Percentiles rank a stretch among this genome's conserved stretches.
Conservation (phyloP, 345 rosid genomes). For the Brassica juncea region DNA sequence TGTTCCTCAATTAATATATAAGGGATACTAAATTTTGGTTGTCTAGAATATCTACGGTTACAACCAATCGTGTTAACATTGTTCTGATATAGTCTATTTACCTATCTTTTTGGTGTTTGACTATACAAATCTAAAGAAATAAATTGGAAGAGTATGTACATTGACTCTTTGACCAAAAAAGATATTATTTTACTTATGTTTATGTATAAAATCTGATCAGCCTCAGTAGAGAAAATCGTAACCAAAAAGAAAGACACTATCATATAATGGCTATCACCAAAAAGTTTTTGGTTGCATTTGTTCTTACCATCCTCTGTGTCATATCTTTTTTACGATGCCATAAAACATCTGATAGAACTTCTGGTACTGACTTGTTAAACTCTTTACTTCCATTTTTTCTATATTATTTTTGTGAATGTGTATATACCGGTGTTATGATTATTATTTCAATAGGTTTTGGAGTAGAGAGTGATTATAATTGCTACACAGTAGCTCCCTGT, state of each 20-base stretch:
- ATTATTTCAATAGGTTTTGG: background rate
- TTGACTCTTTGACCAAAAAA: background rate
- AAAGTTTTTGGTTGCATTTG: background rate
- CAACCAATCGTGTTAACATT: too few species aligned
- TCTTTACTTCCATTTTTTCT: background rate
- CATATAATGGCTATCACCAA: conserved; percentile 6
- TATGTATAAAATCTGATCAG: background rate
- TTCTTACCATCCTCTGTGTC: background rate
- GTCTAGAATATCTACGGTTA: too few species aligned
- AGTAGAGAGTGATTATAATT: background rate
- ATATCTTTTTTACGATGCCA: background rate
- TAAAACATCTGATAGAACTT: conserved; percentile 11
- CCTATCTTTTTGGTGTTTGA: background rate
- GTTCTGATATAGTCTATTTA: too few species aligned
- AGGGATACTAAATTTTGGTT: too few species aligned
- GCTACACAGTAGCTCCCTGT: background rate
- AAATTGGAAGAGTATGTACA: background rate
- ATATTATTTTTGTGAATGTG: background rate
- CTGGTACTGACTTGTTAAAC: background rate
- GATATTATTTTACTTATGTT: background rate
- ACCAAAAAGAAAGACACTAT: background rate
- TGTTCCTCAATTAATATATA: too few species aligned
- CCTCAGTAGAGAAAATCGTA: background rate
- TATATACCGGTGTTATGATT: background rate
- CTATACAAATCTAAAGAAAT: background rate